Base-by-base conservation (phyloP, 441 rosid genomes). In the Francoa sonchifolia region DNA sequence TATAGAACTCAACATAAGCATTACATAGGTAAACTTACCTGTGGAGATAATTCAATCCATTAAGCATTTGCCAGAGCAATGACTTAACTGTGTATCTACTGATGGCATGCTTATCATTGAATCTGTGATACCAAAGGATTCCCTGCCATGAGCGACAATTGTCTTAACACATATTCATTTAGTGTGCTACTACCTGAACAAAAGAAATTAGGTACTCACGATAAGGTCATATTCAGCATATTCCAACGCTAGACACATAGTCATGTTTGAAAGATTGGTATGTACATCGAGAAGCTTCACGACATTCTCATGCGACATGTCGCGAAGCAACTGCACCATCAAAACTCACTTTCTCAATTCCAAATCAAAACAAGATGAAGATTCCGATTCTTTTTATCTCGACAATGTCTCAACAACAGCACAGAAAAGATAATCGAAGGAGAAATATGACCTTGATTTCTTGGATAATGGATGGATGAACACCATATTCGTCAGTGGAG, bases 401-500 rank as follows among this genome's bases (percentile, higher is more conserved):
- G n/a, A n/a, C n/a, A n/a, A n/a, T n/a, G n/a, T n/a, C n/a, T n/a
- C n/a, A n/a, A n/a, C n/a, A n/a, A n/a, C n/a, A n/a, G n/a, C n/a
- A n/a, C n/a, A n/a, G n/a, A n/a, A n/a, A n/a, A n/a, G n/a, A n/a
- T n/a, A 30, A 6, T 11, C 13, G 18, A 36, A 25, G 23, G 27
- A 19, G 19, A 29, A 19, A 29, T 28, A 30, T 4, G 22, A 57
- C 62, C 55, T 85, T 90, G 61, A 90, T 90, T 71, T 90, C 96
- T 9, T 95, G 95, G 53, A 90, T 82, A 29, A 96, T 96, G 45
- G 98, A 82, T 10, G 96, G 96, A 42, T 93, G 86, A 54, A 90
- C 95, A 34, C 99, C 99, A 10, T 90, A 96, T 22, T 96, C 99
- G 48, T 90, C 99, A 61, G 86, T 90, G 19, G 99, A 86, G n/a